phyloP scores from a whole-genome alignment of 345 rosid genomes.

The Passiflora organensis region DNA sequence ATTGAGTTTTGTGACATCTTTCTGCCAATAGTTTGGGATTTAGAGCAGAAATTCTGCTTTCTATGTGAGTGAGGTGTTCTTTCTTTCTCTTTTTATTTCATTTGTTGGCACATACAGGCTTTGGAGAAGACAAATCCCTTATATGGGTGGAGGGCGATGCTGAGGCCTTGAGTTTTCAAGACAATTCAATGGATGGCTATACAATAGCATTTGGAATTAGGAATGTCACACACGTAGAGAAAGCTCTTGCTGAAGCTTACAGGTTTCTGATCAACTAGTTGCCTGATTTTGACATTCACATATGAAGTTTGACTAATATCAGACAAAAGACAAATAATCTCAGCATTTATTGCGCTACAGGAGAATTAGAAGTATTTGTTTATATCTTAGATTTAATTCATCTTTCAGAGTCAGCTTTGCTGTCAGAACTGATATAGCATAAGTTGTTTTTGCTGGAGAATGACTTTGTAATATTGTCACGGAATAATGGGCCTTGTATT shows the following conservation, averaged over 20 bases:
- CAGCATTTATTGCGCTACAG: too few relatives aligned
- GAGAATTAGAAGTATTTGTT: too few relatives aligned
- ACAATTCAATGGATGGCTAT: conserved; percentile 86
- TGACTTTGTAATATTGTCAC: too few relatives aligned
- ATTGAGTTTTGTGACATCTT: conserved; percentile 3
- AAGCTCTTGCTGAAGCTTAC: conserved; percentile 82
- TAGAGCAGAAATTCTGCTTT: background rate
- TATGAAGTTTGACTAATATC: background rate
- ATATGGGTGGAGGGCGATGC: conserved; percentile 93
- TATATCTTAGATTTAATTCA: too few relatives aligned
- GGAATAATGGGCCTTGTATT: too few relatives aligned
- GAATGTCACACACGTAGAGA: conserved; percentile 95
- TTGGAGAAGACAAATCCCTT: conserved; percentile 56
- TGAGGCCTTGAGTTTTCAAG: conserved; percentile 69
- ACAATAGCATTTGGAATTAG: conserved; percentile 97
- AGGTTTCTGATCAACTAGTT: conserved; percentile 18
- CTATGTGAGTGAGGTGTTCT: background rate
- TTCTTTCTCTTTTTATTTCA: background rate
- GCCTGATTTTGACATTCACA: too few relatives aligned
- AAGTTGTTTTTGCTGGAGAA: too few relatives aligned
- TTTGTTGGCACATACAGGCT: conserved; percentile 9
- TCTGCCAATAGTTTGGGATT: background rate
- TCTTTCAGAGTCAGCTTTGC: too few relatives aligned
- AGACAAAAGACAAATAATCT: too few relatives aligned
- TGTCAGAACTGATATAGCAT: too few relatives aligned